These are phyloP conservation scores for Ascochyta clinopodiicola DNA, from an alignment of 2,329 filamentous ascomycete species.

Conservation along the genomic window DNA sequence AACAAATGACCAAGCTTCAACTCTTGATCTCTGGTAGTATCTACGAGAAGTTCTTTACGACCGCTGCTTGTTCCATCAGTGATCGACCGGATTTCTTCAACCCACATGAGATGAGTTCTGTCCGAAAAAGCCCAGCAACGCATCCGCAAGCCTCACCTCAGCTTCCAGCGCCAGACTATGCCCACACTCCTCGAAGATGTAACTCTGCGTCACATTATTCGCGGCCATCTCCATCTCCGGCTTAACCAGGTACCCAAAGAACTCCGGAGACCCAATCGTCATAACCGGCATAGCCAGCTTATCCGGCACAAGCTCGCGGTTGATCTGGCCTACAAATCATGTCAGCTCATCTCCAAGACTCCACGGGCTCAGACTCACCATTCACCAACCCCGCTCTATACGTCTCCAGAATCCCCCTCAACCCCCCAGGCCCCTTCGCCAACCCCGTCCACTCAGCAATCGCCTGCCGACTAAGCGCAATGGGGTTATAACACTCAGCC, in stretches of 20 bases:
- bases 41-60: background rate
- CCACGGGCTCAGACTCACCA: conserved; percentile 4
- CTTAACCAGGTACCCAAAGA: conserved; percentile 43
- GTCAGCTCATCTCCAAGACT: background rate
- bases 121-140: conserved; percentile 11
- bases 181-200: conserved; percentile 46
- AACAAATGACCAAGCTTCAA: background rate
- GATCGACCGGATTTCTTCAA: too few species aligned
- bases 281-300: conserved; percentile 42
- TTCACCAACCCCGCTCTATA: conserved; percentile 45
- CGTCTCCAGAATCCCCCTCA: conserved; percentile 46
- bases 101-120: background rate
- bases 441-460: conserved; percentile 39
- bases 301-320: conserved; percentile 33
- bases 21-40: background rate
- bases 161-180: conserved; percentile 41
- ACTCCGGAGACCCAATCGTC: conserved; percentile 46
- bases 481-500: conserved; percentile 47
- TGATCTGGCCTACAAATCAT: conserved; percentile 24
- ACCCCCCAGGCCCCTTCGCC: conserved; percentile 39
- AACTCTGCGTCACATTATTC: conserved; percentile 34
- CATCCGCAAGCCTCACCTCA: conserved; percentile 15
- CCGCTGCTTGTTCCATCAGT: too few species aligned
- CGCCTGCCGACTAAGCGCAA: conserved; percentile 36
- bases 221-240: conserved; percentile 40